Evolutionary conservation across 139 green algal genomes (phyloP).

Genomic region (Coelastrella sp.): DNA sequence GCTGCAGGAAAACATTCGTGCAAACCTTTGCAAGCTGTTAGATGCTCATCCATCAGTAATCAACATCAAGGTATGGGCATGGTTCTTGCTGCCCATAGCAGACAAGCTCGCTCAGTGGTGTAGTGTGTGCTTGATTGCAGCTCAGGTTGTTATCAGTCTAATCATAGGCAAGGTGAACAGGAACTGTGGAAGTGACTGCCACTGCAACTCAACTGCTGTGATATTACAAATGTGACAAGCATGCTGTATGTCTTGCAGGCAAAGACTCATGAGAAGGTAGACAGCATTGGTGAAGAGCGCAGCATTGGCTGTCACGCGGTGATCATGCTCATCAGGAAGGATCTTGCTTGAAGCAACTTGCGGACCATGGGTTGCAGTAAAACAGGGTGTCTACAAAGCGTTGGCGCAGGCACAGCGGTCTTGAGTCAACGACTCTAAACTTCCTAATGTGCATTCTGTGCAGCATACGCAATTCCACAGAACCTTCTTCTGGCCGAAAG

Average conservation of each 20-base stretch:
- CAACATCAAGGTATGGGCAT: conserved; percentile 89
- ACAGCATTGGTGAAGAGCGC: conserved; percentile 97
- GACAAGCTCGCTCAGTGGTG: neutral
- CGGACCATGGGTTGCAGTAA: neutral
- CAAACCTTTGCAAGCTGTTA: conserved; percentile 85
- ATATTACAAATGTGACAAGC: too few species aligned
- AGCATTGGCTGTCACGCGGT: conserved; percentile 97
- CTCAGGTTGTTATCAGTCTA: neutral
- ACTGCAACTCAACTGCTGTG: too few species aligned
- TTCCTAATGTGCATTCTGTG: too few species aligned
- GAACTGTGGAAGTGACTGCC: too few species aligned
- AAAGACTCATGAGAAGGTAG: conserved; percentile 99
- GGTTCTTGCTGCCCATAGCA: neutral
- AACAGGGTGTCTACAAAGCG: too few species aligned
- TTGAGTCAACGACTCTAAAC: too few species aligned
- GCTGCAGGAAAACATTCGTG: conserved; percentile 84
- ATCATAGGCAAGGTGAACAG: neutral
- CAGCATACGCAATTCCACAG: too few species aligned
- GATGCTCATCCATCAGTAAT: conserved; percentile 80
- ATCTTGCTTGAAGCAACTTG: neutral
- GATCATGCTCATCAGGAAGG: conserved; percentile 85
- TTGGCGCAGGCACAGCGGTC: too few species aligned
- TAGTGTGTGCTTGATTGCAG: too few species aligned
- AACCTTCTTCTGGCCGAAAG: too few species aligned
- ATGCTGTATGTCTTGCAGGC: conserved; percentile 70